A percentile compares a stretch with the other conserved stretches of the same genome.
phyloP scores from a whole-genome alignment of 352 stramenopile genomes.

The Phytophthora europaea region DNA sequence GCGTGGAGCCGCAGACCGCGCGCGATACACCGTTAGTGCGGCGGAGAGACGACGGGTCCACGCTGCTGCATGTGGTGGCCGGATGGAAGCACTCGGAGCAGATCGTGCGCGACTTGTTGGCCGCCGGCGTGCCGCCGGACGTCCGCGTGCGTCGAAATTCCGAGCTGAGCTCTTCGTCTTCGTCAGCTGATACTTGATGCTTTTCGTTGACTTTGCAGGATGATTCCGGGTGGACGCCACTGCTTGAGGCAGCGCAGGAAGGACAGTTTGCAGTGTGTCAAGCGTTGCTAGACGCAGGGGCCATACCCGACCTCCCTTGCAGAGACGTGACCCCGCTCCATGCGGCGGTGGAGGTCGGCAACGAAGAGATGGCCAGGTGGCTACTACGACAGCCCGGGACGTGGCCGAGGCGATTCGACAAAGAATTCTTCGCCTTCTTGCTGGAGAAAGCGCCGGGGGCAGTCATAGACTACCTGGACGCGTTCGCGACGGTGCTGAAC shows the following conservation, averaged over 20 bases:
- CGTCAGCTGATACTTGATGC: constrained; percentile 4
- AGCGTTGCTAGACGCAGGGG: constrained; percentile 53
- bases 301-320: constrained; percentile 48
- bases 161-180: neutral
- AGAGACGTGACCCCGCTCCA: constrained; percentile 56
- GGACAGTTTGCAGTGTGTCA: constrained; percentile 61
- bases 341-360: constrained; percentile 63
- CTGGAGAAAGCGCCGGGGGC: constrained; percentile 60
- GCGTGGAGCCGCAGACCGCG: constrained; percentile 50
- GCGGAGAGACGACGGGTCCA: constrained; percentile 51
- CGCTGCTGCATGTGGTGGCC: constrained; percentile 65
- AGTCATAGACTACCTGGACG: constrained; percentile 57
- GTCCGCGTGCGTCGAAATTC: constrained; percentile 24
- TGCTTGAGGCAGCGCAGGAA: constrained; percentile 72
- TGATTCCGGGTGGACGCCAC: constrained; percentile 61
- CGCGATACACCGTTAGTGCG: constrained; percentile 33
- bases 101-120: constrained; percentile 55
- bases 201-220: constrained; percentile 29
- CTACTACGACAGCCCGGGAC: constrained; percentile 51
- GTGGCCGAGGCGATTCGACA: constrained; percentile 45
- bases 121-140: constrained; percentile 48
- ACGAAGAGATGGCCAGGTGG: constrained; percentile 64
- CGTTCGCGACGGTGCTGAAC: constrained; percentile 61
- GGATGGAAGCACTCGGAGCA: constrained; percentile 66
- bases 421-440: constrained; percentile 62